These are phyloP conservation scores for Suhomyces bribrorum DNA, from an alignment of 1,139 yeast species.

Conservation along the genomic window DNA sequence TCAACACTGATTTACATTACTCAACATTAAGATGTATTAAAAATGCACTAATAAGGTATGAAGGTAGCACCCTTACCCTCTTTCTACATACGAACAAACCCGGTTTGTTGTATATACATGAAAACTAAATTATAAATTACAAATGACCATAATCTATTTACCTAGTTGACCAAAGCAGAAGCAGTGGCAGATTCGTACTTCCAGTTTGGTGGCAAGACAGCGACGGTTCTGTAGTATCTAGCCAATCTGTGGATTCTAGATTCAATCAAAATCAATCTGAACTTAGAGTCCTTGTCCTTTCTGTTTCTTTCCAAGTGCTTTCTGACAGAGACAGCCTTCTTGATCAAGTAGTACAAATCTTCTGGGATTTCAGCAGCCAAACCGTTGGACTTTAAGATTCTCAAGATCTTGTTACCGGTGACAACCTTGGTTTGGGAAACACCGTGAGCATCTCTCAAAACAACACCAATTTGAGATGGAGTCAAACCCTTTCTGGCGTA, in stretches of 20 bases:
- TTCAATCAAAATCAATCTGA: slow-evolving; percentile 99
- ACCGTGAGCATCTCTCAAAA: slow-evolving; percentile 99
- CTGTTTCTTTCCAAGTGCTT: slow-evolving; percentile 99
- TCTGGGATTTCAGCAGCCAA: slow-evolving; percentile 99
- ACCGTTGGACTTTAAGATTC: slow-evolving; percentile 99
- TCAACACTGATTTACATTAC: too few relatives aligned
- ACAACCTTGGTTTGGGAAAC: slow-evolving; percentile 96
- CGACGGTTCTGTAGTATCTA: slow-evolving; percentile 99
- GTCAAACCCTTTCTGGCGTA: slow-evolving; percentile 99
- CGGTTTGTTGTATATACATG: background rate
- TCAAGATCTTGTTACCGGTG: slow-evolving; percentile 99
- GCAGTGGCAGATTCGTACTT: slow-evolving; percentile 99
- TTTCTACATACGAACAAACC: background rate
- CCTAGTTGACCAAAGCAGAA: slow-evolving; percentile 97
- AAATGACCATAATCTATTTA: slow-evolving; percentile 15
- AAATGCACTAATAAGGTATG: too few relatives aligned
- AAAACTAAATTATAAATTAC: slow-evolving; percentile 9
- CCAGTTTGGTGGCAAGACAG: slow-evolving; percentile 99
- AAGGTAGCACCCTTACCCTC: too few relatives aligned
- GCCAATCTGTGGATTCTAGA: slow-evolving; percentile 99
- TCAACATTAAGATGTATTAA: too few relatives aligned
- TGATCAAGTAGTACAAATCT: slow-evolving; percentile 97
- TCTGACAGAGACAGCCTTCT: slow-evolving; percentile 99
- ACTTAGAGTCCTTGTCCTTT: slow-evolving; percentile 99
- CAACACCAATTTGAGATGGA: slow-evolving; percentile 99